phyloP scores from a whole-genome alignment of 257 asterid species.

The Penstemon barbatus region DNA sequence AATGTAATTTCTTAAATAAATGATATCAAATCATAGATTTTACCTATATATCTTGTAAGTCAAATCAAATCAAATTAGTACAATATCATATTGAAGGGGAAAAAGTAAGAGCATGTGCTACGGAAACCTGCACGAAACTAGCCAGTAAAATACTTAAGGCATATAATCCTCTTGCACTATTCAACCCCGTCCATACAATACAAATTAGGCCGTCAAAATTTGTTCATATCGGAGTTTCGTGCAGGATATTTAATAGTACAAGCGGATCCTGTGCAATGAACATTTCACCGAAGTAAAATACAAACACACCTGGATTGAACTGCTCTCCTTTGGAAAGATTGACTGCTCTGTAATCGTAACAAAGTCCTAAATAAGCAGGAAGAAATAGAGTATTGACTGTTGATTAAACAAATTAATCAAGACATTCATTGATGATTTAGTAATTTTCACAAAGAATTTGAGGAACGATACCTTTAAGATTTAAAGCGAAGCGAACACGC shows the following conservation, averaged over 20 bases:
- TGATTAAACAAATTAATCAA: not conserved
- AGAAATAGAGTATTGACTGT: not conserved
- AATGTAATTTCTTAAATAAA: constrained; percentile 17
- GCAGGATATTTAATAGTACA: too few species aligned
- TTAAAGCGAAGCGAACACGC: constrained; percentile 83
- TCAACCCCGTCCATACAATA: too few species aligned
- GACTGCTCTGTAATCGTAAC: constrained; percentile 73
- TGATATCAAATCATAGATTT: not conserved
- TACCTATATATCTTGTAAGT: too few species aligned
- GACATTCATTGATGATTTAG: not conserved
- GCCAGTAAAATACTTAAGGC: too few species aligned
- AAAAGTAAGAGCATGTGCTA: too few species aligned
- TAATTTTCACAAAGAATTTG: not conserved
- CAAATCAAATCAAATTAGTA: too few species aligned
- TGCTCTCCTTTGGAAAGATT: constrained; percentile 70
- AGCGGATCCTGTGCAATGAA: not conserved
- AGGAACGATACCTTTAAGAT: constrained; percentile 58
- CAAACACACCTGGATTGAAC: constrained; percentile 49
- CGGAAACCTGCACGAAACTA: too few species aligned
- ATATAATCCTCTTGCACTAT: too few species aligned
- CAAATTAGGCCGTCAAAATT: too few species aligned
- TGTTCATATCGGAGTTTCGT: too few species aligned
- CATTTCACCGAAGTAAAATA: not conserved
- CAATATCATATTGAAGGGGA: too few species aligned
- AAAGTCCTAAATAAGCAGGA: constrained; percentile 45